Evolutionary conservation across 2,329 filamentous ascomycete species (phyloP).

Genomic region (Tolypocladium tropicale): DNA sequence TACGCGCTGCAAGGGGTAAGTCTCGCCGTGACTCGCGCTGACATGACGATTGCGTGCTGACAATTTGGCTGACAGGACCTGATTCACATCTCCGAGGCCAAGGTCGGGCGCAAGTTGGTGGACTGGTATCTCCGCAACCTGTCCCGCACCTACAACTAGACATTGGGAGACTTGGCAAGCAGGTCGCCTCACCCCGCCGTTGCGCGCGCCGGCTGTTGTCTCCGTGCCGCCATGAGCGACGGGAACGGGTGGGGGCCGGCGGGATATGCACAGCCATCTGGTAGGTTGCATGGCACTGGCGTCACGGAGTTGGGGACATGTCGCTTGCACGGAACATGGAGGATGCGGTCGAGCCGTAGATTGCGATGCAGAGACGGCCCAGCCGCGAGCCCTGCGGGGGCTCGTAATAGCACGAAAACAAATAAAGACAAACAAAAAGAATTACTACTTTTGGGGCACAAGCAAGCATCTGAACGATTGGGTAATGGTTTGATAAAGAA

Average conservation of each 20-base stretch:
- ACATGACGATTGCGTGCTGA: slow-evolving; percentile 14
- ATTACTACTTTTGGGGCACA: not conserved
- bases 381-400: not conserved
- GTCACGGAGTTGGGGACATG: slow-evolving; percentile 29
- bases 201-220: not conserved
- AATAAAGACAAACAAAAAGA: not conserved
- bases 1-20: slow-evolving; percentile 90
- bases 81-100: slow-evolving; percentile 97
- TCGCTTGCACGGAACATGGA: slow-evolving; percentile 1
- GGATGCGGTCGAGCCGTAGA: not conserved
- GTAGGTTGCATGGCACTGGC: slow-evolving; percentile 28
- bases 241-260: slow-evolving; percentile 7
- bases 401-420: not conserved
- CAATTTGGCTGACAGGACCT: slow-evolving; percentile 55
- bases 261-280: slow-evolving; percentile 18
- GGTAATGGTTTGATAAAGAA: not conserved
- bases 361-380: not conserved
- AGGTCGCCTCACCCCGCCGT: not conserved
- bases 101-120: slow-evolving; percentile 92
- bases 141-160: slow-evolving; percentile 73
- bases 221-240: not conserved
- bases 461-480: not conserved
- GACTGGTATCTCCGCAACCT: slow-evolving; percentile 99
- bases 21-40: slow-evolving; percentile 21
- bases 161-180: not conserved